Evolutionary conservation across 805 yeast genomes (phyloP).

Genomic region (Grigorovia yakushimaensis): DNA sequence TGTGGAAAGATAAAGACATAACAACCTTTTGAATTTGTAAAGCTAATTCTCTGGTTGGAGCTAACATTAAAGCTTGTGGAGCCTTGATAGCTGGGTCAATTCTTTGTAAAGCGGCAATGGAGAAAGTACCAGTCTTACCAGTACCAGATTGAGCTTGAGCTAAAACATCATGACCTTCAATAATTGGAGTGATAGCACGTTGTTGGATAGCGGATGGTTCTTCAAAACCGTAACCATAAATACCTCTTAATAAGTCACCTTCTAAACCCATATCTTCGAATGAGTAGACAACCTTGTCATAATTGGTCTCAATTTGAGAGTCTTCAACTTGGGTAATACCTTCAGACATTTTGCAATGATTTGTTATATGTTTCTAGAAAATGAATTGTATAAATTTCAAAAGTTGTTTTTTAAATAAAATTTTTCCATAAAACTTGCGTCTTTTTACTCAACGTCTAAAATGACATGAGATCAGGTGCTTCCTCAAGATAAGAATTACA

Average conservation of each 20-base stretch:
- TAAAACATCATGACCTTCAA: conserved; percentile 86
- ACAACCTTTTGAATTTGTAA: conserved; percentile 92
- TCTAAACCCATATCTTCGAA: conserved; percentile 76
- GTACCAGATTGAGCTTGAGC: conserved; percentile 99
- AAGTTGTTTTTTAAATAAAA: background rate
- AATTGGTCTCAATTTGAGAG: conserved; percentile 83
- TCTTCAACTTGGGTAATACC: conserved; percentile 74
- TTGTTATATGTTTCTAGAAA: background rate
- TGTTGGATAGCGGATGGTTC: conserved; percentile 96
- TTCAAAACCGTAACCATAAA: conserved; percentile 89
- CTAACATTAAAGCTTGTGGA: conserved; percentile 87
- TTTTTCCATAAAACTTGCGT: background rate
- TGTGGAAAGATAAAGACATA: conserved; percentile 77
- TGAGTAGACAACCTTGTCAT: conserved; percentile 76
- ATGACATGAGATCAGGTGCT: background rate
- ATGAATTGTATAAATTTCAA: background rate
- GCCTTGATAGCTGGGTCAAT: conserved; percentile 63
- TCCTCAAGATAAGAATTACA: too few relatives aligned
- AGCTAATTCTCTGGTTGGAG: conserved; percentile 97
- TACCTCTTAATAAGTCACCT: conserved; percentile 50
- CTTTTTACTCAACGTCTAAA: background rate
- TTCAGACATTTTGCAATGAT: conserved; percentile 31
- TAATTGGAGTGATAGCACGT: conserved; percentile 92
- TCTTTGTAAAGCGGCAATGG: conserved; percentile 69
- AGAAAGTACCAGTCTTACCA: conserved; percentile 97